Percentiles rank a stretch among this genome's conserved stretches.
These are phyloP conservation scores for Globisporangium sylvaticum DNA, from an alignment of 352 stramenopile species.

Conservation along the genomic window DNA sequence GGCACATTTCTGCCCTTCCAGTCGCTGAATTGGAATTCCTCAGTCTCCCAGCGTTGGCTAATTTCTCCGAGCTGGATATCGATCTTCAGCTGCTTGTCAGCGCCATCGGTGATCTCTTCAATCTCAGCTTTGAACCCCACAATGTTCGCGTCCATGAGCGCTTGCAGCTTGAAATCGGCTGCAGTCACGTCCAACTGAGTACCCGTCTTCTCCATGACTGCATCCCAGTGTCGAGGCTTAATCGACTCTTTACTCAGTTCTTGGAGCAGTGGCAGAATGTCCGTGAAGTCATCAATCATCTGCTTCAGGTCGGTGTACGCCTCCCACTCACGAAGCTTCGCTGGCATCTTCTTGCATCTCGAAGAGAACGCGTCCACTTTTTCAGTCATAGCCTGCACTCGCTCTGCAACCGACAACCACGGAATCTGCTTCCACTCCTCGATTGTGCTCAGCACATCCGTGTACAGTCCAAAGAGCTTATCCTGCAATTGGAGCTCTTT, in stretches of 20 bases:
- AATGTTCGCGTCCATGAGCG: conserved; percentile 93
- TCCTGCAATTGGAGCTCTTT: conserved; percentile 96
- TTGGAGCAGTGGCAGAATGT: conserved; percentile 94
- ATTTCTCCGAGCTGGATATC: conserved; percentile 94
- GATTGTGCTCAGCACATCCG: conserved; percentile 95
- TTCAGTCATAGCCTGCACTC: conserved; percentile 95
- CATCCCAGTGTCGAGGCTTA: conserved; percentile 95
- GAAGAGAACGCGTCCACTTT: conserved; percentile 95
- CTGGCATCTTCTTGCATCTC: conserved; percentile 97
- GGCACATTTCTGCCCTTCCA: conserved; percentile 94
- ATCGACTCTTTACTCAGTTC: conserved; percentile 97
- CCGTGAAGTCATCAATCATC: conserved; percentile 98
- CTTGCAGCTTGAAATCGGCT: conserved; percentile 94
- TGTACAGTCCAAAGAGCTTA: conserved; percentile 95
- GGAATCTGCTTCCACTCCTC: conserved; percentile 96
- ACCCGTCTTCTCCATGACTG: conserved; percentile 93
- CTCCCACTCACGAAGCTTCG: conserved; percentile 95
- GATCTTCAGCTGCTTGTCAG: conserved; percentile 98
- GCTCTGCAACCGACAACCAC: conserved; percentile 93
- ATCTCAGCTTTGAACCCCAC: conserved; percentile 92
- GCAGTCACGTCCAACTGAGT: conserved; percentile 92
- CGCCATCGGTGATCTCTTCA: conserved; percentile 96
- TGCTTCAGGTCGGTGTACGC: conserved; percentile 95
- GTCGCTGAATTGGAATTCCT: conserved; percentile 95
- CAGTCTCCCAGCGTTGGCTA: conserved; percentile 88